Conservation (phyloP, 192 early-diverging fungal species). For the Spizellomyces punctatus region DNA sequence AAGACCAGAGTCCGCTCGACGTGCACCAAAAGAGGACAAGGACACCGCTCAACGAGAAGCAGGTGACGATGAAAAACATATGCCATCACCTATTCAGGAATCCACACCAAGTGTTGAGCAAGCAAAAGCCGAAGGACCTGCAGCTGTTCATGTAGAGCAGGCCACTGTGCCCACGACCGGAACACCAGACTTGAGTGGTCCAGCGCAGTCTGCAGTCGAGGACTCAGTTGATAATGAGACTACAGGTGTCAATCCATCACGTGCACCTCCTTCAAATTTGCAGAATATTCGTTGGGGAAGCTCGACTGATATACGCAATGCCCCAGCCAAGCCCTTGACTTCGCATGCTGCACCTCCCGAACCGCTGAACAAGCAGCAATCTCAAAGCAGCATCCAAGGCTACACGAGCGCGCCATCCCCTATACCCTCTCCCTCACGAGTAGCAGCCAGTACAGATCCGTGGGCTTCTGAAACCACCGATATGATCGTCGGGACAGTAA, state of each 20-base stretch:
- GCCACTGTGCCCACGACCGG: not conserved
- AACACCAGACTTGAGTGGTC: not conserved
- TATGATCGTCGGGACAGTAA: constrained; percentile 4
- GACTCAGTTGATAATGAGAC: not conserved
- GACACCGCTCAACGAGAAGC: too few species aligned
- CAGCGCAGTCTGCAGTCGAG: not conserved
- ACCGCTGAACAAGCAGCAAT: too few species aligned
- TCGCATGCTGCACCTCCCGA: not conserved
- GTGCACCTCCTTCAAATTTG: not conserved
- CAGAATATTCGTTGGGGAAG: constrained; percentile 23
- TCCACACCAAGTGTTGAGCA: too few species aligned
- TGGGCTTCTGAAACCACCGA: not conserved
- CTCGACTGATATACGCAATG: constrained; percentile 26
- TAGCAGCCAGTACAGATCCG: not conserved
- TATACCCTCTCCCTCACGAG: not conserved
- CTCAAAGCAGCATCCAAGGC: too few species aligned
- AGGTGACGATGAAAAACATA: too few species aligned
- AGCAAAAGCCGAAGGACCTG: too few species aligned
- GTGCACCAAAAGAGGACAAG: too few species aligned
- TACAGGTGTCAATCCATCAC: not conserved
- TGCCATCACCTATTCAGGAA: too few species aligned
- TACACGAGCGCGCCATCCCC: not conserved
- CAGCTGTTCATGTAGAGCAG: too few species aligned
- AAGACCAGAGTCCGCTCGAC: not conserved
- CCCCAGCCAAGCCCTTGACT: not conserved